Percentiles rank a stretch among this genome's conserved stretches.
phyloP scores from a whole-genome alignment of 2,329 filamentous ascomycete species.

The Calonectria montana region DNA sequence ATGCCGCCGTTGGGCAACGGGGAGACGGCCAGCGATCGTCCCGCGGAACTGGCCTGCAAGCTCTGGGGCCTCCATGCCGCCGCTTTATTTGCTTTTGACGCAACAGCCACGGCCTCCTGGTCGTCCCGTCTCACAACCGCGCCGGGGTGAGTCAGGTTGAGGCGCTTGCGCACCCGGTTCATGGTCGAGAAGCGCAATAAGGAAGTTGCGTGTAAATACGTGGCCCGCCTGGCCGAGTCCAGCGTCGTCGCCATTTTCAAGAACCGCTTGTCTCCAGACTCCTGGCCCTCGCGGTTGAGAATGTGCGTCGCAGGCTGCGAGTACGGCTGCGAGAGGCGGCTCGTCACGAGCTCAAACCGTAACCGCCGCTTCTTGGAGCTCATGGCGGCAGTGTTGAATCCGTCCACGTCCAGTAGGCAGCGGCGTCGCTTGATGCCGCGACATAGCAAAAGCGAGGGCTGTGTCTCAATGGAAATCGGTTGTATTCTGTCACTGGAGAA shows the following conservation, averaged over 20 bases:
- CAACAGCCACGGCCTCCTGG: slow-evolving; percentile 35
- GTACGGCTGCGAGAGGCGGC: slow-evolving; percentile 75
- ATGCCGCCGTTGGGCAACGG: slow-evolving; percentile 17
- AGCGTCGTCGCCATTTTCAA: slow-evolving; percentile 59
- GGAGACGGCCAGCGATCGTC: slow-evolving; percentile 31
- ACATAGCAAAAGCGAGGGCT: background rate
- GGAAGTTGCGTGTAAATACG: slow-evolving; percentile 60
- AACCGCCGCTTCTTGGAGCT: slow-evolving; percentile 76
- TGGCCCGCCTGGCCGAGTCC: slow-evolving; percentile 50
- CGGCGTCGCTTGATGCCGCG: slow-evolving; percentile 62
- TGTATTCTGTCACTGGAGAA: slow-evolving; percentile 11
- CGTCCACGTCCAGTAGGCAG: slow-evolving; percentile 68
- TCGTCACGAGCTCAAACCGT: slow-evolving; percentile 73
- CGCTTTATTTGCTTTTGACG: slow-evolving; percentile 34
- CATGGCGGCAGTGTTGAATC: slow-evolving; percentile 61
- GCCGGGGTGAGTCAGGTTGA: slow-evolving; percentile 47
- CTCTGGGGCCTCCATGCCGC: slow-evolving; percentile 36
- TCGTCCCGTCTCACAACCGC: slow-evolving; percentile 45
- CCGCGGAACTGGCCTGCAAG: slow-evolving; percentile 34
- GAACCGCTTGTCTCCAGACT: slow-evolving; percentile 59
- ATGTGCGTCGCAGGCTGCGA: slow-evolving; percentile 78
- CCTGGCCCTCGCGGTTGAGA: slow-evolving; percentile 66
- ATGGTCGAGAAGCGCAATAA: slow-evolving; percentile 74
- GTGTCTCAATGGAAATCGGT: slow-evolving; percentile 26
- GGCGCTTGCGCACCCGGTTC: slow-evolving; percentile 66